Evolutionary conservation across 352 stramenopile genomes (phyloP), one percentile per base, ranked within the genome.

Genomic region (Phytophthora ohioensis): DNA sequence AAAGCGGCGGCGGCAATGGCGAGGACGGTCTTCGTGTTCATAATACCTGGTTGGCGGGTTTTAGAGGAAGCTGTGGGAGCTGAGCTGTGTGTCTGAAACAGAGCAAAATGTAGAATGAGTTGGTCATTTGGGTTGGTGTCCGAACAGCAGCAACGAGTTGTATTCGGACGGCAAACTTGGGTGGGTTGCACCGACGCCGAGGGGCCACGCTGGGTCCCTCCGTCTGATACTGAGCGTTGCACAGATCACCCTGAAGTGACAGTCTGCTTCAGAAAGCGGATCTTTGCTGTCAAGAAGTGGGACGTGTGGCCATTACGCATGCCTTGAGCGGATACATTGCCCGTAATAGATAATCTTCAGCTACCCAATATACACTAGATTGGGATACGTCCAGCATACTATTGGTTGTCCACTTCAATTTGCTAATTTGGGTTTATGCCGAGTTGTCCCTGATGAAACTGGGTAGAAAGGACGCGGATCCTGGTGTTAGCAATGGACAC

Each of bases 21-120:
- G 54, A 69, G 38, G 54, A 69, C 5, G 15, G 64, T 64, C 52
- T 73, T 69, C 41, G 51, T 38, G 68, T 76, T 76, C 69, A 76
- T 76, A 43, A 38, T 73, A 63, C 62, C 49, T 76, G 52, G 43
- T 42, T 55, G 54, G 56, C 61, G 69, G 4, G 36, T 35, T 10
- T 62, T 4, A 38, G 21, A 59, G 38, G 17, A 53, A 72, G 39
- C 35, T 52, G 45, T 67, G 43, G 61, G 17, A 21, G 17, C 17
- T 21, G 17, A 21, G 17, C 17, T 21, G 21, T 27, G 53, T 67
- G 57, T 64, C 36, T 46, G 47, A 30, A 59, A 48, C 57, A 54
- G 58, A 61, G 52, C 60, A 73, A 69, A 43, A 64, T 69, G 32
- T 34, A 5, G 52, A 73, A 51, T 73, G 66, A 60, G 21, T 27